These are phyloP conservation scores for Eimeria maxima DNA, from an alignment of 169 alveolate species.

Conservation along the genomic window DNA sequence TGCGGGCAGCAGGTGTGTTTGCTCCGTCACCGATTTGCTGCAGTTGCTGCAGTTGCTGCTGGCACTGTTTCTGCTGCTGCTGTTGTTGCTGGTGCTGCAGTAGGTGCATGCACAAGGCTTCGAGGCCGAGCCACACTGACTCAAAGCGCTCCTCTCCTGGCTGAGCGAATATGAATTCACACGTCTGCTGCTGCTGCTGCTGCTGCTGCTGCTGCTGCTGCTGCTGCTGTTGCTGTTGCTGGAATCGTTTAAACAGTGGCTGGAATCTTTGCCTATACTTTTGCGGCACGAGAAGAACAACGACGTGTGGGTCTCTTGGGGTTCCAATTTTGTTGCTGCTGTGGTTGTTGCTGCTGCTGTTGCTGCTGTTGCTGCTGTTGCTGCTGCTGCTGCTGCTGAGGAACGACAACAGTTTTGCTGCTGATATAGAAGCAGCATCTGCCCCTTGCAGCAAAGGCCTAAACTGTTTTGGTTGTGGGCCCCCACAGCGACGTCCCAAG, in stretches of 20 bases:
- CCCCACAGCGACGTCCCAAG: constrained; percentile 3
- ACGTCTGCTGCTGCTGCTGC: constrained; percentile 32
- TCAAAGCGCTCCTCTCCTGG: constrained; percentile 46
- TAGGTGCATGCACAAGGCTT: constrained; percentile 1
- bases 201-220: background rate
- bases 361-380: background rate
- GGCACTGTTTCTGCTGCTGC: background rate
- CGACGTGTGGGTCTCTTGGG: background rate
- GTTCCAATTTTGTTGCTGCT: background rate
- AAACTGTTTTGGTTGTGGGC: constrained; percentile 9
- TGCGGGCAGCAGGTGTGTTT: constrained; percentile 2
- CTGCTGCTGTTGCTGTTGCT: background rate
- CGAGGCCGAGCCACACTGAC: constrained; percentile 7
- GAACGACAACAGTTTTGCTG: background rate
- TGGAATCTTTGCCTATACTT: background rate
- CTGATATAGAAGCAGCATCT: constrained; percentile 1
- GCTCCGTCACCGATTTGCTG: background rate
- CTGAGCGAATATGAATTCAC: background rate
- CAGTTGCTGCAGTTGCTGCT: background rate
- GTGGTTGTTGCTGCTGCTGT: background rate
- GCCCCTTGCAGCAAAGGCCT: constrained; percentile 3
- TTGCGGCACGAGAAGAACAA: background rate
- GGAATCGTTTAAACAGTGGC: background rate
- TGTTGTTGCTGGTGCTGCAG: constrained; percentile 8
- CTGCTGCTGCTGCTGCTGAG: constrained; percentile 18